Evolutionary conservation across 148 eudicot species (phyloP).

Genomic region (Silene uniflora): DNA sequence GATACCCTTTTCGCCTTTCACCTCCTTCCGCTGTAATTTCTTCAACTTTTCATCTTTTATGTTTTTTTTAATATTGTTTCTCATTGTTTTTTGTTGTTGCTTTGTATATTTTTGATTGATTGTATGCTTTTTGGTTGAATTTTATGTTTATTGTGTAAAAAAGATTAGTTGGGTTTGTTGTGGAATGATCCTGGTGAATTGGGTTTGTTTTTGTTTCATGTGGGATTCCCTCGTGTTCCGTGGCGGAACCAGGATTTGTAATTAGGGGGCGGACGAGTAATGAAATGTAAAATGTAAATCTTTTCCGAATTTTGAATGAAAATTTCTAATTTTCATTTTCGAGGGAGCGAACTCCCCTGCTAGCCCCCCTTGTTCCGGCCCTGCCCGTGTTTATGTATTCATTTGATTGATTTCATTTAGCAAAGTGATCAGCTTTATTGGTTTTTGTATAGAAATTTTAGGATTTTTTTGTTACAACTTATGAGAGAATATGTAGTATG

Average conservation of each 20-base stretch:
- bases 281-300: neutral
- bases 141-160: neutral
- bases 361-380: too few species aligned
- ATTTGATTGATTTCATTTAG: neutral
- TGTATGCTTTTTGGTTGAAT: neutral
- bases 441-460: neutral
- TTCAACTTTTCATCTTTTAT: neutral
- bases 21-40: slow-evolving; percentile 62
- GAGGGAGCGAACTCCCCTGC: too few species aligned
- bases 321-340: too few species aligned
- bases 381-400: too few species aligned
- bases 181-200: neutral
- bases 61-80: neutral
- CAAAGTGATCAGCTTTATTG: neutral
- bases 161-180: neutral
- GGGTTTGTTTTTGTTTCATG: neutral
- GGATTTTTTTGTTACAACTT: neutral
- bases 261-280: neutral
- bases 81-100: neutral
- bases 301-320: too few species aligned
- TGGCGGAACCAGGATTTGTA: neutral
- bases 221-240: neutral
- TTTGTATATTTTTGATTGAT: neutral
- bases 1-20: slow-evolving; percentile 66
- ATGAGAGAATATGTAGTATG: neutral